Evolutionary conservation across 1,284 basidiomycete genomes (phyloP), one percentile per base, ranked within the genome.

Genomic region (Athelia psychrophila): DNA sequence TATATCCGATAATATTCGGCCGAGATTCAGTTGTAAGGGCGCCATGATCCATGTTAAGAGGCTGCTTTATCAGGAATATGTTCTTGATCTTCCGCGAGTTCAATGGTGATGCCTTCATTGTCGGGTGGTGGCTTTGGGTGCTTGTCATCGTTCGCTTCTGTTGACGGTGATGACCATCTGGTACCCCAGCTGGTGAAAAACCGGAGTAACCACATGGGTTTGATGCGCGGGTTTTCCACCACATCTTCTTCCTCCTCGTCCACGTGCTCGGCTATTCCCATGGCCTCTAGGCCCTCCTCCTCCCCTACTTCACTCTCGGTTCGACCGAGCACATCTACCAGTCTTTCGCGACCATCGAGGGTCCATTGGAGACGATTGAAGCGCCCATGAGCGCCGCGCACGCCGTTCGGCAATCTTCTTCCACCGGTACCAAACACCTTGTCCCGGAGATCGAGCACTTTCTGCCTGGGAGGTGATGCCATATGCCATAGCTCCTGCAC

Each of bases 231-330:
- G 60, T 83, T 75, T 61, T 78, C 74, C 45, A 81, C 77, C 15
- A 77, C 77, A 56, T 83, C 81, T 40, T 73, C 78, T 44, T 70
- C 71, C 48, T 79, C 80, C 23, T 79, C 79, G 36, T 71, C 67
- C 8, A 64, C 67, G 13, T 64, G 59, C 30, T 51, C 54, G 13
- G 50, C 38, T 13, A 48, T 40, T 32, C 58, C 65, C 50, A 59
- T 53, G 36, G 62, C 68, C 48, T 62, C 60, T 4, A 80, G 65
- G 48, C 61, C 69, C 38, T 67, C 69, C 64, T 91, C 88, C 57
- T 90, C 88, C 59, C 85, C 85, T 20, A 75, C 87, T 66, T 91
- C 88, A 54, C 79, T 82, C 69, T 88, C 86, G 51, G 86, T 90
- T 45, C 87, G 71, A 13, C 88, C 88, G 40, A 80, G 62, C 33